Evolutionary conservation across 2,329 filamentous ascomycete species (phyloP).

Genomic region (Alternaria novae-zelandiae): DNA sequence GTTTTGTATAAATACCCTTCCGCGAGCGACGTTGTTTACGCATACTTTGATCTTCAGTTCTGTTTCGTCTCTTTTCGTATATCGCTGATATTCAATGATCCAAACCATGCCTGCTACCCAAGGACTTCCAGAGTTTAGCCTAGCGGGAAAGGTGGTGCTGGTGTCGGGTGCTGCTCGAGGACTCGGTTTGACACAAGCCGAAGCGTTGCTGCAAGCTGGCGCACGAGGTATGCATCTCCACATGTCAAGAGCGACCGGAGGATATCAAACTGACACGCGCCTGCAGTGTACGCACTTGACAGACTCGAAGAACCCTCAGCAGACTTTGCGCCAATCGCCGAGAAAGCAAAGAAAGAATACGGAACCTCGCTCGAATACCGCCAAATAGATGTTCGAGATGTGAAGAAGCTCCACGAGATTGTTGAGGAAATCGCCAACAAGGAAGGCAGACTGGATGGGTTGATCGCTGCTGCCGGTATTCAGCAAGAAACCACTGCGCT

Average conservation of each 20-base stretch:
- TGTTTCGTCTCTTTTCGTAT: not conserved
- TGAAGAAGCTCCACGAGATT: conserved; percentile 68
- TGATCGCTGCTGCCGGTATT: conserved; percentile 76
- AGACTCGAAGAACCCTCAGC: conserved; percentile 63
- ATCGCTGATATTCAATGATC: not conserved
- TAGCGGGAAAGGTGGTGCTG: conserved; percentile 72
- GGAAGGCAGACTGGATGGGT: conserved; percentile 77
- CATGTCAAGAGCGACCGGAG: not conserved
- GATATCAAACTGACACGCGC: not conserved
- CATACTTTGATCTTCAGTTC: not conserved
- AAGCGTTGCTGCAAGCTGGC: conserved; percentile 76
- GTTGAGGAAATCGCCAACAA: conserved; percentile 72
- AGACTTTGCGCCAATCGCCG: conserved; percentile 70
- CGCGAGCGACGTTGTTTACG: not conserved
- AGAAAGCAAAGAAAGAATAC: conserved; percentile 68
- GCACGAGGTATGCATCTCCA: conserved; percentile 60
- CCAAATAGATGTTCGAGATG: conserved; percentile 80
- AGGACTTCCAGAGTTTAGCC: conserved; percentile 74
- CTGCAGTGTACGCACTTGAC: conserved; percentile 69
- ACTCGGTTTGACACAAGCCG: conserved; percentile 74
- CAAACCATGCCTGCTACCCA: conserved; percentile 22
- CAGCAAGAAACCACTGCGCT: conserved; percentile 85
- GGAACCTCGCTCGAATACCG: conserved; percentile 74
- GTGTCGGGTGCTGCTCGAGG: conserved; percentile 76
- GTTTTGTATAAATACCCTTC: conserved; percentile 1